Percentiles rank a stretch among this genome's conserved stretches.
Evolutionary conservation across 106 monocot genomes (phyloP).

Genomic region (Dioscorea alata): DNA sequence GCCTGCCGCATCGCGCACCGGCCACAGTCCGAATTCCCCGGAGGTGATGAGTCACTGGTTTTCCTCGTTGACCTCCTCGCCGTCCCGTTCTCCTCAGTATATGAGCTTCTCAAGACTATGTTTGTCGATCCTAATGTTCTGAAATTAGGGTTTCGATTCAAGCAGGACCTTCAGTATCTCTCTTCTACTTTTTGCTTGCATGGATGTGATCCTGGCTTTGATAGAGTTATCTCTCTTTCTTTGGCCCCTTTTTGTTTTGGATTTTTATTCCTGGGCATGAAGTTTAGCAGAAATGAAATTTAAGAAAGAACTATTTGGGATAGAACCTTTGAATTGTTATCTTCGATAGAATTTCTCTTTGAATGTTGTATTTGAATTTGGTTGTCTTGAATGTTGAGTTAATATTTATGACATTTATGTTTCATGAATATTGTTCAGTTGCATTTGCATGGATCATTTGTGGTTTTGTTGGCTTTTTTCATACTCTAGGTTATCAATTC

Average conservation of each 20-base stretch:
- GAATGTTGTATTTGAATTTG: too few species aligned
- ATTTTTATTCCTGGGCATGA: too few species aligned
- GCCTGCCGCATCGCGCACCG: conserved; percentile 47
- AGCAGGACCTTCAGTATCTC: conserved; percentile 82
- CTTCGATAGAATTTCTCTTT: too few species aligned
- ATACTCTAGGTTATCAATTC: too few species aligned
- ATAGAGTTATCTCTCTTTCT: conserved; percentile 30
- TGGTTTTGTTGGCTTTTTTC: too few species aligned
- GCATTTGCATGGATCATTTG: too few species aligned
- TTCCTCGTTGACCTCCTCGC: conserved; percentile 82
- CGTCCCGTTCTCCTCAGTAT: conserved; percentile 36
- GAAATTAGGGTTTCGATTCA: conserved; percentile 89
- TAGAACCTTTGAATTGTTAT: too few species aligned
- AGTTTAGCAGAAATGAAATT: too few species aligned
- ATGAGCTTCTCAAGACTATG: conserved; percentile 55
- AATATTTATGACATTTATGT: too few species aligned
- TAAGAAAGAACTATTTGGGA: too few species aligned
- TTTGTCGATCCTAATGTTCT: conserved; percentile 52
- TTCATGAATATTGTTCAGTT: too few species aligned
- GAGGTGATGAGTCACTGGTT: conserved; percentile 18
- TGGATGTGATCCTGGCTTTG: conserved; percentile 60
- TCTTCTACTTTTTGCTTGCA: conserved; percentile 66
- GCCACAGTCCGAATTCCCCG: neutral
- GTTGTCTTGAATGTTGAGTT: too few species aligned
- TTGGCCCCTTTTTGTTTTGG: neutral